Conservation (phyloP, 2,329 filamentous ascomycete genomes). For the Fusarium lateritium region DNA sequence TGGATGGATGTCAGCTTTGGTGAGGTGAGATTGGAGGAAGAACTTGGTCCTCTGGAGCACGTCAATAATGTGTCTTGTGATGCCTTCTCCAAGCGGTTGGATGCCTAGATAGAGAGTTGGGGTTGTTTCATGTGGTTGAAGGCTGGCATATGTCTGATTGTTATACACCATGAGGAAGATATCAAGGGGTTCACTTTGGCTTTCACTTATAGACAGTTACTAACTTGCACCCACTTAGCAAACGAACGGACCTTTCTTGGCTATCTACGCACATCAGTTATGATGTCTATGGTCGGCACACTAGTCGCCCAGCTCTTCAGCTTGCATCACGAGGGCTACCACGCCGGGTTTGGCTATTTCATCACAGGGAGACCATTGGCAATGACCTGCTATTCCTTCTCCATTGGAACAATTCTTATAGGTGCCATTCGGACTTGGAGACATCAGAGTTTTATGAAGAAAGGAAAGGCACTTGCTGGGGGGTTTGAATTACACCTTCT, state of each 20-base stretch:
- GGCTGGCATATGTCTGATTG: background rate
- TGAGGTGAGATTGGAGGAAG: constrained; percentile 37
- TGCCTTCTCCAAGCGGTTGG: background rate
- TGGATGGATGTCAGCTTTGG: background rate
- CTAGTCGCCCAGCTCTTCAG: constrained; percentile 77
- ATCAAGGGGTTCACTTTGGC: background rate
- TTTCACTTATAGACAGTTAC: background rate
- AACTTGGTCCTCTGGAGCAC: constrained; percentile 1
- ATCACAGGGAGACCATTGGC: constrained; percentile 72
- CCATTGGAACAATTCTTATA: constrained; percentile 55
- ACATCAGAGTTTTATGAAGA: constrained; percentile 50
- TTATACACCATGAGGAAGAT: background rate
- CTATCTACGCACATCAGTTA: constrained; percentile 79
- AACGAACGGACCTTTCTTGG: constrained; percentile 82
- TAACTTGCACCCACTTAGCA: constrained; percentile 60
- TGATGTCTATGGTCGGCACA: constrained; percentile 77
- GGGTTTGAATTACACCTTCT: constrained; percentile 51
- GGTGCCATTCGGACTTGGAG: constrained; percentile 53
- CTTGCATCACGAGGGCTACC: constrained; percentile 54
- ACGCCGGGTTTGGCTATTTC: constrained; percentile 69
- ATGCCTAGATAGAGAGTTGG: background rate
- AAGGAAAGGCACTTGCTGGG: constrained; percentile 51
- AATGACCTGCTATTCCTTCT: constrained; percentile 57
- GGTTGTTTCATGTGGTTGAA: background rate
- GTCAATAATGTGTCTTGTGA: constrained; percentile 18